Evolutionary conservation across 2,329 filamentous ascomycete species (phyloP).

Genomic region (Sporothrix brasiliensis): DNA sequence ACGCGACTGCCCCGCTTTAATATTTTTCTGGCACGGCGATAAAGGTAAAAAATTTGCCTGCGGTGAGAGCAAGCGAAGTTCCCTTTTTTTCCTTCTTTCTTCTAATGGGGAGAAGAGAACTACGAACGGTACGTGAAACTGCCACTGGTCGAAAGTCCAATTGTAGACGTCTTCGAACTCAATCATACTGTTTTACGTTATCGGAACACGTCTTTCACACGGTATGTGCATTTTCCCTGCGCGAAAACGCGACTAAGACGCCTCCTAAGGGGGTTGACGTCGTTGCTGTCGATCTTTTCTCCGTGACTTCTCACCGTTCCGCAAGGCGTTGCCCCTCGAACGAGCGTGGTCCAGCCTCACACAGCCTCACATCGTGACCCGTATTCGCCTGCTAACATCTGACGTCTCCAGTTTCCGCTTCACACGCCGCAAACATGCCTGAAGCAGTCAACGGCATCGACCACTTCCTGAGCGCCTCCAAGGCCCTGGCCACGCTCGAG

Average conservation of each 20-base stretch:
- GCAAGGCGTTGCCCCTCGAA: not conserved
- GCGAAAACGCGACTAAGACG: not conserved
- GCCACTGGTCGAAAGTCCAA: conserved; percentile 37
- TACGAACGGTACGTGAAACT: conserved; percentile 38
- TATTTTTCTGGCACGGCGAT: conserved; percentile 24
- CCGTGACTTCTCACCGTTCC: conserved; percentile 19
- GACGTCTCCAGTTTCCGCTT: not conserved
- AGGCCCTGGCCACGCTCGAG: conserved; percentile 77
- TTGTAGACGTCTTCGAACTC: conserved; percentile 38
- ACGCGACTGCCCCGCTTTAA: conserved; percentile 28
- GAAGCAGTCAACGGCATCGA: conserved; percentile 56
- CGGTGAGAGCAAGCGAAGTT: conserved; percentile 10
- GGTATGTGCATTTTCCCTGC: not conserved
- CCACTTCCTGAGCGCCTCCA: conserved; percentile 70
- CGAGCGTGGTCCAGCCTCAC: not conserved
- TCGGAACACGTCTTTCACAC: conserved; percentile 11
- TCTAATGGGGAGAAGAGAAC: conserved; percentile 40
- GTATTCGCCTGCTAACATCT: not conserved
- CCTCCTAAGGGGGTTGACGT: conserved; percentile 5
- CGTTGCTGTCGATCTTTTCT: conserved; percentile 5
- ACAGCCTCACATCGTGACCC: not conserved
- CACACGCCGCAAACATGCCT: conserved; percentile 60
- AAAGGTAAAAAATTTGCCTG: conserved; percentile 37
- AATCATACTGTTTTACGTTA: conserved; percentile 12
- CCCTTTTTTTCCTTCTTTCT: conserved; percentile 38